Evolutionary conservation across 1,284 basidiomycete species (phyloP).

Genomic region (Filobasidium uniguttulatum): DNA sequence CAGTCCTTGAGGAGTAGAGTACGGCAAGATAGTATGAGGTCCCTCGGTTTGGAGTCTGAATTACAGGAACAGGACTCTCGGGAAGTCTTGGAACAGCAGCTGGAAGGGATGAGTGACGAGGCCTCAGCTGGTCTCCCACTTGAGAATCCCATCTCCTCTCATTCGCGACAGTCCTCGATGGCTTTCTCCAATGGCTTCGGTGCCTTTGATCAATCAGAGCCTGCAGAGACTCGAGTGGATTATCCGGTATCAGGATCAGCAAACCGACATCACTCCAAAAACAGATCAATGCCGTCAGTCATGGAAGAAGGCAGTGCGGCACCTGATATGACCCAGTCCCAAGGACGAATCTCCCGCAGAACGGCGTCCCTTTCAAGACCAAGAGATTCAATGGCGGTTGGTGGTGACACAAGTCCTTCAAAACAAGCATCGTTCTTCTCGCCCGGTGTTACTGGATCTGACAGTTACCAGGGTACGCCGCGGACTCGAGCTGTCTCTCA

Average conservation of each 20-base stretch:
- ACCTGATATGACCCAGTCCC: conserved; percentile 1
- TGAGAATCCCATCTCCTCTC: too few species aligned
- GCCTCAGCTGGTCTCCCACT: too few species aligned
- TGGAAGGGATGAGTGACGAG: too few species aligned
- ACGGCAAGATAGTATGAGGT: too few species aligned
- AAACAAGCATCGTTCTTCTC: neutral
- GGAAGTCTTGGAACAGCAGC: neutral
- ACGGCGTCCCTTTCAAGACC: neutral
- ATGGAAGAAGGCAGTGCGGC: neutral
- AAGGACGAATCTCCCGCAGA: neutral
- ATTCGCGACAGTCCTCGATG: too few species aligned
- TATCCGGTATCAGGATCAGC: too few species aligned
- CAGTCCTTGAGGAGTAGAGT: too few species aligned
- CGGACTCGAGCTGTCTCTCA: conserved; percentile 2
- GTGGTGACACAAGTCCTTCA: neutral
- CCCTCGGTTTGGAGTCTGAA: neutral
- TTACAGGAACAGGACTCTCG: neutral
- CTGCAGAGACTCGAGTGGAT: too few species aligned
- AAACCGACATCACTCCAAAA: neutral
- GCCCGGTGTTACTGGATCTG: neutral
- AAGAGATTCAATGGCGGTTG: neutral
- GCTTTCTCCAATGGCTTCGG: too few species aligned
- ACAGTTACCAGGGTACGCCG: neutral
- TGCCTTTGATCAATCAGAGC: too few species aligned
- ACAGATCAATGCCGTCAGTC: neutral